A percentile compares a stretch with the other conserved stretches of the same genome.
phyloP scores from a whole-genome alignment of 225 moss, liverwort and hornwort genomes.

The Marchantia paleacea region DNA sequence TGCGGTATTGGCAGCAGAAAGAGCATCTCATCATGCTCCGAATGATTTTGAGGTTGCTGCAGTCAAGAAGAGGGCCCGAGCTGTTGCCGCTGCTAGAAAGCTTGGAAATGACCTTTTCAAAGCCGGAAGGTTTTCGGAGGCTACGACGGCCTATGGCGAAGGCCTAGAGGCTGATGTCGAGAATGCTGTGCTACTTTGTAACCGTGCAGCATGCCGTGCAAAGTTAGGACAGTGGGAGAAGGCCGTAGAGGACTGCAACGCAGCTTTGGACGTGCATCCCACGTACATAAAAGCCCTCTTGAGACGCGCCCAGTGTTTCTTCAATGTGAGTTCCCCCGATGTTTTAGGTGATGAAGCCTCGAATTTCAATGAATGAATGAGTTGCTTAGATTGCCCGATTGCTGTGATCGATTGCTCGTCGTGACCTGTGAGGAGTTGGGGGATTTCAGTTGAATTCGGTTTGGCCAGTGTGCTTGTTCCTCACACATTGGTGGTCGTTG shows the following conservation, averaged over 20 bases:
- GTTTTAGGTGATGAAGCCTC: not conserved
- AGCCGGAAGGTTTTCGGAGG: constrained; percentile 66
- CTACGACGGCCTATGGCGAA: constrained; percentile 79
- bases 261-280: constrained; percentile 90
- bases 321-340: constrained; percentile 47
- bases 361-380: not conserved
- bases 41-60: constrained; percentile 57
- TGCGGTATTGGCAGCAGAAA: constrained; percentile 78
- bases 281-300: constrained; percentile 84
- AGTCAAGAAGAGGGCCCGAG: constrained; percentile 61
- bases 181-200: constrained; percentile 79
- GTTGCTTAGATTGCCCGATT: too few relatives aligned
- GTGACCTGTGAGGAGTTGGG: too few relatives aligned
- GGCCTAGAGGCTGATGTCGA: constrained; percentile 68
- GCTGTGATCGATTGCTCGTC: too few relatives aligned
- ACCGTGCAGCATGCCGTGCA: constrained; percentile 87
- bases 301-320: constrained; percentile 75
- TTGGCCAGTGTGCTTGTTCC: too few relatives aligned
- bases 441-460: too few relatives aligned
- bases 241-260: constrained; percentile 91
- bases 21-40: constrained; percentile 68
- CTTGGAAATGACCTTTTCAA: constrained; percentile 86
- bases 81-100: constrained; percentile 63
- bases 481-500: not conserved
- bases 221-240: constrained; percentile 94